A percentile compares a stretch with the other conserved stretches of the same genome.
phyloP scores from a whole-genome alignment of 768 basidiomycete genomes.

The Cystofilobasidium ferigula region DNA sequence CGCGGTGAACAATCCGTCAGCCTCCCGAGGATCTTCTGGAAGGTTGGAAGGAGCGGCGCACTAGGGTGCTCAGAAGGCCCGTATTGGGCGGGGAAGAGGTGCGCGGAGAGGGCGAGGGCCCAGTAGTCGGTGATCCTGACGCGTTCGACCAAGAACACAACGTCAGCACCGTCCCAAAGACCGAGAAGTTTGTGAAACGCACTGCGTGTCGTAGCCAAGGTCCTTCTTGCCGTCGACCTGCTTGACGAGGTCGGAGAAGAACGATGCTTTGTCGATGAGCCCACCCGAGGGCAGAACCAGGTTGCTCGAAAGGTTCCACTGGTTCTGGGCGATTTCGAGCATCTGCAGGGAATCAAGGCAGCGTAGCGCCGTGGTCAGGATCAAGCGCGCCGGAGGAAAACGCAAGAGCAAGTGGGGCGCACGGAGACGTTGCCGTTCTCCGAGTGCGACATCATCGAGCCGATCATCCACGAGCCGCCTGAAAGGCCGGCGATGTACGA shows the following conservation, averaged over 20 bases:
- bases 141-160: neutral
- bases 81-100: constrained; percentile 34
- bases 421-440: constrained; percentile 33
- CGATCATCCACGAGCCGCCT: constrained; percentile 22
- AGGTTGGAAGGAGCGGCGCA: constrained; percentile 25
- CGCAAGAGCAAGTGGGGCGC: too few relatives aligned
- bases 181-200: neutral
- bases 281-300: constrained; percentile 32
- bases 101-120: constrained; percentile 25
- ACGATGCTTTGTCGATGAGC: constrained; percentile 30
- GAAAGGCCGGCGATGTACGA: constrained; percentile 24
- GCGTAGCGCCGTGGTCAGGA: too few relatives aligned
- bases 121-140: constrained; percentile 35
- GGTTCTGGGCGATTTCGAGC: constrained; percentile 32
- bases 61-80: constrained; percentile 33
- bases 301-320: constrained; percentile 37
- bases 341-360: too few relatives aligned
- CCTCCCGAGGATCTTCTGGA: too few relatives aligned
- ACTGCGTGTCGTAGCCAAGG: constrained; percentile 33
- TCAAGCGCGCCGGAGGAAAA: too few relatives aligned
- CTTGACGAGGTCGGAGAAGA: constrained; percentile 35
- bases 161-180: too few relatives aligned
- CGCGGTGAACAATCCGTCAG: too few relatives aligned
- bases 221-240: constrained; percentile 34
- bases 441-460: constrained; percentile 32